A percentile compares a stretch with the other conserved stretches of the same genome.
Conservation (phyloP, 768 basidiomycete species). For the Rhizopogon sp. region DNA sequence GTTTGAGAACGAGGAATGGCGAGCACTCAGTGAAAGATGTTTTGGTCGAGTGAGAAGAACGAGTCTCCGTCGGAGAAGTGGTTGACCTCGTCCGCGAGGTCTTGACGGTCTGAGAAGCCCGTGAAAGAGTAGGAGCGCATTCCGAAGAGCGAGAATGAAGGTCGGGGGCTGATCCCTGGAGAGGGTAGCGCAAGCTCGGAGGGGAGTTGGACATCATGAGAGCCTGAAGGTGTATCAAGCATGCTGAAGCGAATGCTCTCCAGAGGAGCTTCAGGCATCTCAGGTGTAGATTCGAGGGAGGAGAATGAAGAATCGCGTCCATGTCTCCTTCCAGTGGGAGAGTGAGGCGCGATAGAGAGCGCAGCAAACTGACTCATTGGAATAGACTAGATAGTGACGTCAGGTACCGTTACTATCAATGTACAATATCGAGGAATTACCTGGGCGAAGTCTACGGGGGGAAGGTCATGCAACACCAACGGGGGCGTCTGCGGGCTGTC, state of each 20-base stretch:
- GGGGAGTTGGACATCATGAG: slow-evolving; percentile 26
- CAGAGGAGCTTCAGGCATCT: slow-evolving; percentile 33
- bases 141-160: slow-evolving; percentile 27
- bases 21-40: slow-evolving; percentile 42
- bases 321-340: slow-evolving; percentile 39
- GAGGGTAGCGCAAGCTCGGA: slow-evolving; percentile 15
- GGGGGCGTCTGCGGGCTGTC: slow-evolving; percentile 36
- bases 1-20: slow-evolving; percentile 10
- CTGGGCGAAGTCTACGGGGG: slow-evolving; percentile 19
- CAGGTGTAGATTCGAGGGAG: slow-evolving; percentile 57
- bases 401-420: background rate
- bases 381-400: slow-evolving; percentile 16
- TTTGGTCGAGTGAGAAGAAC: slow-evolving; percentile 38
- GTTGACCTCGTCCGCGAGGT: slow-evolving; percentile 33
- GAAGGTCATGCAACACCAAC: slow-evolving; percentile 12
- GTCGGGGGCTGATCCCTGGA: slow-evolving; percentile 17
- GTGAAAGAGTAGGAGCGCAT: slow-evolving; percentile 41
- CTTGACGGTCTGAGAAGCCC: slow-evolving; percentile 29
- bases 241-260: slow-evolving; percentile 35
- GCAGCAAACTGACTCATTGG: slow-evolving; percentile 46
- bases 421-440: slow-evolving; percentile 8
- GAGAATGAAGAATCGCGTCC: slow-evolving; percentile 44
- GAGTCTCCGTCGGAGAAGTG: slow-evolving; percentile 37
- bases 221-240: slow-evolving; percentile 33
- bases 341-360: slow-evolving; percentile 52